Evolutionary conservation across 2,329 filamentous ascomycete species (phyloP).

Genomic region (Penicillium expansum): DNA sequence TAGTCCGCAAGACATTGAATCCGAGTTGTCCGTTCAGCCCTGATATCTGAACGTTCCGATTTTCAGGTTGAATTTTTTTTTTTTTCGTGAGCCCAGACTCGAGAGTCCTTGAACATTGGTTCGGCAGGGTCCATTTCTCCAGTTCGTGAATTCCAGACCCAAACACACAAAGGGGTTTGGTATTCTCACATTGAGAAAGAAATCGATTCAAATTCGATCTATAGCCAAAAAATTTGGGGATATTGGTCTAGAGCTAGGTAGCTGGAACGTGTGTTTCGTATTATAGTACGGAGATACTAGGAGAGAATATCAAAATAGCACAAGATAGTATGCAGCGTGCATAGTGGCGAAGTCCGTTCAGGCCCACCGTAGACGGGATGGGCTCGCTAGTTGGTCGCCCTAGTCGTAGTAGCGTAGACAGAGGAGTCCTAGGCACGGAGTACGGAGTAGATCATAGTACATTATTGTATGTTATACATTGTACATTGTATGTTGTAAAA

Average conservation of each 20-base stretch:
- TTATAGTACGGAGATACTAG: neutral
- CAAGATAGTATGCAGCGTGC: neutral
- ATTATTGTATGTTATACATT: too few relatives aligned
- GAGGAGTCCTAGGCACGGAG: slow-evolving; percentile 14
- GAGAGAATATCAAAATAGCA: neutral
- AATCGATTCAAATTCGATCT: neutral
- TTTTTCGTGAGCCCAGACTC: neutral
- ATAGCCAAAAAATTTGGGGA: neutral
- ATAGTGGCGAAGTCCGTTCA: slow-evolving; percentile 4
- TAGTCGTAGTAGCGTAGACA: slow-evolving; percentile 19
- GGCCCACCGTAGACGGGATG: neutral
- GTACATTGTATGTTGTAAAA: neutral
- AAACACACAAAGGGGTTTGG: neutral
- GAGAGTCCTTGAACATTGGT: neutral
- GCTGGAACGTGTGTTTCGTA: neutral
- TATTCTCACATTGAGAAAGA: neutral
- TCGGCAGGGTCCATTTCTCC: neutral
- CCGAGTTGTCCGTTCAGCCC: neutral
- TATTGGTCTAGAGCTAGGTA: neutral
- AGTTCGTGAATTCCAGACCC: neutral
- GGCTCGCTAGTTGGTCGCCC: slow-evolving; percentile 13
- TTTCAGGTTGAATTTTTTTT: neutral
- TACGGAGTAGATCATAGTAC: too few relatives aligned
- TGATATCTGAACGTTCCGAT: neutral
- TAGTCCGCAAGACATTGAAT: neutral